Conservation (phyloP, 768 basidiomycete species). For the Hericium erinaceus region DNA sequence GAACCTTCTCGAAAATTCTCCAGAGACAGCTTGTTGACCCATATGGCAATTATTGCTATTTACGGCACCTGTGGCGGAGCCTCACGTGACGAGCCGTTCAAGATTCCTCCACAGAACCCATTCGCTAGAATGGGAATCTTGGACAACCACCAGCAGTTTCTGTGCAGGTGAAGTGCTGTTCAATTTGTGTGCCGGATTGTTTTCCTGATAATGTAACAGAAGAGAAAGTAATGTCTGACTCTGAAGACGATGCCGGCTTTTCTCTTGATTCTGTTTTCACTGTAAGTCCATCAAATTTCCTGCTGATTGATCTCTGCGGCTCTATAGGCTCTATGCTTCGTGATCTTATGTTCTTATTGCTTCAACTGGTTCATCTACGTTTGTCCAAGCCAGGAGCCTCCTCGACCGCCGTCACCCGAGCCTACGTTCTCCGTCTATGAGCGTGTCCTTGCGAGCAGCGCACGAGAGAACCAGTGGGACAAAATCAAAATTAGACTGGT, state of each 20-base stretch:
- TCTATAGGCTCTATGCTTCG: neutral
- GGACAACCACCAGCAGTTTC: no score
- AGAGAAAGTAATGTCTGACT: neutral
- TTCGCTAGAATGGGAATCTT: no score
- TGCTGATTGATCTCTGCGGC: neutral
- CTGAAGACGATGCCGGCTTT: conserved; percentile 24
- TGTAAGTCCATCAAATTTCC: conserved; percentile 20
- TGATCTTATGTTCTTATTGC: neutral
- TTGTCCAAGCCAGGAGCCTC: conserved; percentile 40
- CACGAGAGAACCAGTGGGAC: conserved; percentile 14
- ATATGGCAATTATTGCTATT: no score
- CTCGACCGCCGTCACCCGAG: conserved; percentile 58
- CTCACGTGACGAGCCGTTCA: no score
- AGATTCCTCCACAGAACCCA: no score
- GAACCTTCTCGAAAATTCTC: no score
- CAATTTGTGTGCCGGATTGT: no score
- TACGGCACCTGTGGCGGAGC: no score
- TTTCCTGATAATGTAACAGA: no score
- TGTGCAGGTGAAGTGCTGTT: no score
- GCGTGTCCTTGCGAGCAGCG: conserved; percentile 19
- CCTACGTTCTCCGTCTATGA: conserved; percentile 44
- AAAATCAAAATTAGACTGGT: conserved; percentile 58
- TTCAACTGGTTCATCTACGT: neutral
- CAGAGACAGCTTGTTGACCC: no score
- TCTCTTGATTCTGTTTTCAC: conserved; percentile 40